phyloP scores from a whole-genome alignment of 805 yeast species.

The Ogataea thermomethanolica region DNA sequence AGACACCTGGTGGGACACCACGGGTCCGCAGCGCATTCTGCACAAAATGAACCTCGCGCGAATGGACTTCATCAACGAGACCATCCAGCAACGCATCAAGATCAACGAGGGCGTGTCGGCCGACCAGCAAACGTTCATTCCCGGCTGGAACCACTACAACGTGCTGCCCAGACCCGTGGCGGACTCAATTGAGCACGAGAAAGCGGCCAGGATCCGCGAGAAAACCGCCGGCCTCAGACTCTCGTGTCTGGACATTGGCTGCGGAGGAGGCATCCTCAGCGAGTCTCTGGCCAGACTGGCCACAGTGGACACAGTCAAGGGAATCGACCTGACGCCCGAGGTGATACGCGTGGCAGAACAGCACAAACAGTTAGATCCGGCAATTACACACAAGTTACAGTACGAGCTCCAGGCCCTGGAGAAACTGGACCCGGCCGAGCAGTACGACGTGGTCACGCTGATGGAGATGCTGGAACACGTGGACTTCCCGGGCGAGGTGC shows the following conservation, averaged over 20 bases:
- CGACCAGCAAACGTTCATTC: slow-evolving; percentile 55
- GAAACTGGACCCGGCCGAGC: slow-evolving; percentile 41
- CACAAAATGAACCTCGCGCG: slow-evolving; percentile 92
- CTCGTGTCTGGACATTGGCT: slow-evolving; percentile 81
- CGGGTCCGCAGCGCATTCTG: slow-evolving; percentile 88
- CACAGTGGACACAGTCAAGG: slow-evolving; percentile 61
- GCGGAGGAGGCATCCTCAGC: slow-evolving; percentile 95
- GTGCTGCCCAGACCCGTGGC: slow-evolving; percentile 60
- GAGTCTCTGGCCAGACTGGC: slow-evolving; percentile 82
- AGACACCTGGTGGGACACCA: slow-evolving; percentile 96
- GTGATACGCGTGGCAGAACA: slow-evolving; percentile 74
- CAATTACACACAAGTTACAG: slow-evolving; percentile 41
- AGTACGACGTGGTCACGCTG: slow-evolving; percentile 78
- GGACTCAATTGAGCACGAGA: slow-evolving; percentile 45
- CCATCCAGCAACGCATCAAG: slow-evolving; percentile 43
- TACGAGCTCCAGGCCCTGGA: slow-evolving; percentile 67
- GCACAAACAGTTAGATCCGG: slow-evolving; percentile 69
- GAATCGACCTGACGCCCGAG: slow-evolving; percentile 81
- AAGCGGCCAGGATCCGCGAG: slow-evolving; percentile 43
- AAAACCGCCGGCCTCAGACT: slow-evolving; percentile 37
- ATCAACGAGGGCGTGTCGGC: slow-evolving; percentile 39
- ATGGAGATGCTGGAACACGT: slow-evolving; percentile 97
- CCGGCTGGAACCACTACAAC: slow-evolving; percentile 65
- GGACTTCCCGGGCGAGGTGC: slow-evolving; percentile 71
- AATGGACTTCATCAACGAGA: slow-evolving; percentile 77